Evolutionary conservation across 257 asterid species (phyloP).

Genomic region (Avicennia marina): DNA sequence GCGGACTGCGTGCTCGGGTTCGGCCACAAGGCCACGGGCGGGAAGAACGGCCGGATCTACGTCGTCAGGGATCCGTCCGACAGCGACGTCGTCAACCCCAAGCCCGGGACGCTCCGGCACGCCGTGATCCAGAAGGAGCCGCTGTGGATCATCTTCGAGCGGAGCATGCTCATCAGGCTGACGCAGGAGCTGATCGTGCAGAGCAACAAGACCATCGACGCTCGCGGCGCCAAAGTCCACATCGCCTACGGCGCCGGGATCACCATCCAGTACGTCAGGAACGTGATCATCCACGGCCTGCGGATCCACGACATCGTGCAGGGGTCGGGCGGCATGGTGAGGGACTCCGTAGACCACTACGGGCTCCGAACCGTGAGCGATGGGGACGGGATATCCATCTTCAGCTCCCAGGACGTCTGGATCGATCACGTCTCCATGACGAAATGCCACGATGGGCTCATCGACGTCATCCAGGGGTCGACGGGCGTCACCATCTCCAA

Average conservation of each 20-base stretch:
- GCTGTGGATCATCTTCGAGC: constrained; percentile 65
- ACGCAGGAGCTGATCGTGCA: constrained; percentile 52
- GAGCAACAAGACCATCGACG: constrained; percentile 84
- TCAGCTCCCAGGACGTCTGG: constrained; percentile 66
- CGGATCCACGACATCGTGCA: constrained; percentile 37
- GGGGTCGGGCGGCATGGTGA: constrained; percentile 51
- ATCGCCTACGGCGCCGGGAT: constrained; percentile 74
- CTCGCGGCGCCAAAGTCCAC: constrained; percentile 57
- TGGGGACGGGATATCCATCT: constrained; percentile 81
- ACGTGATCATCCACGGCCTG: constrained; percentile 70
- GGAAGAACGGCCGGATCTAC: constrained; percentile 53
- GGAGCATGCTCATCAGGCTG: constrained; percentile 53
- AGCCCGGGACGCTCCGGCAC: constrained; percentile 78
- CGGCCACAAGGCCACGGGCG: constrained; percentile 63
- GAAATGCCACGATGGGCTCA: constrained; percentile 50
- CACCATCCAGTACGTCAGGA: constrained; percentile 51
- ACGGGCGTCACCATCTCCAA: constrained; percentile 77
- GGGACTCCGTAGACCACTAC: constrained; percentile 50
- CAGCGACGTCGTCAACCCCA: constrained; percentile 41
- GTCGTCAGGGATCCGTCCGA: constrained; percentile 65
- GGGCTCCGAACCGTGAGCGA: constrained; percentile 61
- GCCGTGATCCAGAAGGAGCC: constrained; percentile 75
- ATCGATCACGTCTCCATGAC: constrained; percentile 84
- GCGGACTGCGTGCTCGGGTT: constrained; percentile 80
- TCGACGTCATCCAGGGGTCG: constrained; percentile 63